Base-by-base conservation (phyloP, 2,329 filamentous ascomycete genomes). In the Paecilomyces dactylethromorphus region DNA sequence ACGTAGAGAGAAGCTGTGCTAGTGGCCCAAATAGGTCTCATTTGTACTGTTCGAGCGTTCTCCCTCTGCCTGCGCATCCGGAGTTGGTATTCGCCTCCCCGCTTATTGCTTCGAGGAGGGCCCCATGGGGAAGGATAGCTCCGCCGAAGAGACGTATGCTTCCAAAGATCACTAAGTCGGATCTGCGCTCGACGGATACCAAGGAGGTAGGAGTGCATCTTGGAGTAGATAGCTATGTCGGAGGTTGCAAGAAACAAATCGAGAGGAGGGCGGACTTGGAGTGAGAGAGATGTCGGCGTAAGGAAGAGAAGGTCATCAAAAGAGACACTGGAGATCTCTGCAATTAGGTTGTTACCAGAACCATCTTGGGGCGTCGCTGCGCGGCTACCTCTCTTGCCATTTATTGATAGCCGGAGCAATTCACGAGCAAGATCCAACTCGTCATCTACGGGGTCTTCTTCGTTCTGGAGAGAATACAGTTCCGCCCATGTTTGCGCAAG, bases 11-110 rank as follows among this genome's bases (percentile, higher is more conserved):
- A 88, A 2, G 92, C 90, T 68, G 90, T 92, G 65, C 89, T 88
- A 0, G 91, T 95, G 0, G 92, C 93, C 94, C 94, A 99, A 0
- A 93, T 84, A 62, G 87, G 88, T 15, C 94, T 86, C 82, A 96
- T 89, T 0, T 84, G 82, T 33, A 81, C 80, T 3, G 84, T 82
- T 18, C 93, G 83, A 15, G 78, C 70, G 26, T 85, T 84, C 64
- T 87, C 84, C 55, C 89, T 83, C 64, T 84, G 77, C 29, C 91
- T 84, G 11, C 89, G 81, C 22, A 83, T 77, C 26, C 78, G 78
- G 15, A 90, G 82, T 61, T 84, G 83, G 18, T 82, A 80, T 59
- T 84, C 81, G 1, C 88, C 87, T 33, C 81, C 79, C 31, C 79
- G 78, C 18, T 83, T 84, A 62, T 82, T 86, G 62, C 86, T 88